Percentiles rank a stretch among this genome's conserved stretches.
phyloP scores from a whole-genome alignment of 192 early-diverging fungal genomes.

The Radiomyces spectabilis region DNA sequence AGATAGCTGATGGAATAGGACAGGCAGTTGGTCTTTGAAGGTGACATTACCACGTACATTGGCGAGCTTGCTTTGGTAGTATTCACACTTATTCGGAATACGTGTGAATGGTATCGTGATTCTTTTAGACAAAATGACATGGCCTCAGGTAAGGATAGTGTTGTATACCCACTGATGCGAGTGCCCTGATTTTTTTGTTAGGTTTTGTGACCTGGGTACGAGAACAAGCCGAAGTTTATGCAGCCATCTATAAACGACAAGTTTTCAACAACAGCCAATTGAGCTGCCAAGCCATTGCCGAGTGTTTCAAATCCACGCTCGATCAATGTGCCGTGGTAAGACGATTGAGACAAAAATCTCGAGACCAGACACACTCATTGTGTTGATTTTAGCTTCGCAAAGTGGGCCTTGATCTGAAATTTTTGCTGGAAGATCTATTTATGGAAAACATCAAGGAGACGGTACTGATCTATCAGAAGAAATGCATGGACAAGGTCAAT shows the following conservation, averaged over 20 bases:
- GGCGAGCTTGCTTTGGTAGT: slow-evolving; percentile 79
- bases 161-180: not conserved
- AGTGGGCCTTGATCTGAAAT: slow-evolving; percentile 78
- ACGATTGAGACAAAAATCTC: not conserved
- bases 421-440: slow-evolving; percentile 76
- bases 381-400: slow-evolving; percentile 57
- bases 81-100: slow-evolving; percentile 88
- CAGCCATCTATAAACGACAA: slow-evolving; percentile 79
- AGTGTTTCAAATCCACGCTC: slow-evolving; percentile 71
- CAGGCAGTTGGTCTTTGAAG: slow-evolving; percentile 84
- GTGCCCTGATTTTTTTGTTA: slow-evolving; percentile 4
- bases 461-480: slow-evolving; percentile 60
- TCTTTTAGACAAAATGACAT: slow-evolving; percentile 85
- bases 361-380: not conserved
- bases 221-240: slow-evolving; percentile 79
- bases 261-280: slow-evolving; percentile 75
- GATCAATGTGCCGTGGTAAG: slow-evolving; percentile 70
- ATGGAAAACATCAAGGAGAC: slow-evolving; percentile 64
- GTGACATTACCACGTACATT: slow-evolving; percentile 80
- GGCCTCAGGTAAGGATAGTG: slow-evolving; percentile 59
- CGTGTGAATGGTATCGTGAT: slow-evolving; percentile 91
- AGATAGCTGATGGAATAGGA: too few relatives aligned
- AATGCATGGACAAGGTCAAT: slow-evolving; percentile 54
- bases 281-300: slow-evolving; percentile 73
- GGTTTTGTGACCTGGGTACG: slow-evolving; percentile 91